Percentiles rank a stretch among this genome's conserved stretches.
Conservation (phyloP, 169 alveolate genomes). For the Plasmodium yoelii region DNA sequence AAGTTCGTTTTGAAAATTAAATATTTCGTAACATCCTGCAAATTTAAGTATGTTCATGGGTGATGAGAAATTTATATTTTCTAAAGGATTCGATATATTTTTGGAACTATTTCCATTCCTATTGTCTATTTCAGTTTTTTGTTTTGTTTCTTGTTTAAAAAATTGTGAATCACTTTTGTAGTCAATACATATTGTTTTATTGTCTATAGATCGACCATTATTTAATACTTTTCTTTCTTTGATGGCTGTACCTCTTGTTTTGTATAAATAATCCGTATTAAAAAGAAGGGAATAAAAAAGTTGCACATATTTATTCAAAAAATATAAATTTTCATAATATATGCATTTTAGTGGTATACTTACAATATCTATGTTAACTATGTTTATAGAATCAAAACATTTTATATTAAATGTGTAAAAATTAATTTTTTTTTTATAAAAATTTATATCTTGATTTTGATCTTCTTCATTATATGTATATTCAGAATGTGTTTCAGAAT, state of each 20-base stretch:
- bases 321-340: constrained; percentile 51
- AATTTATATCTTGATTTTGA: not conserved
- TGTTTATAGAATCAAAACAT: constrained; percentile 49
- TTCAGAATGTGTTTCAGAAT: not conserved
- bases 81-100: not conserved
- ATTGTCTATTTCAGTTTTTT: not conserved
- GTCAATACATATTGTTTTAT: not conserved
- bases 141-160: not conserved
- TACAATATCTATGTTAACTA: constrained; percentile 33
- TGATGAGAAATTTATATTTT: not conserved
- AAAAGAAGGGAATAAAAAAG: constrained; percentile 1
- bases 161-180: too few species aligned
- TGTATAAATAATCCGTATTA: not conserved
- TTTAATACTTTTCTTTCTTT: not conserved
- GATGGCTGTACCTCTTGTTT: not conserved
- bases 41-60: constrained; percentile 19
- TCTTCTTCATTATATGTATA: not conserved
- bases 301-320: constrained; percentile 20
- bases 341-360: constrained; percentile 35
- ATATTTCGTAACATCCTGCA: constrained; percentile 20
- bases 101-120: not conserved
- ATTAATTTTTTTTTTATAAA: constrained; percentile 1
- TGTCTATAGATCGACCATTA: not conserved
- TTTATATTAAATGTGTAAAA: constrained; percentile 20
- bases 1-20: constrained; percentile 24